A percentile compares a stretch with the other conserved stretches of the same genome.
Conservation (phyloP, 2,329 filamentous ascomycete genomes). For the Trichophyton schoenleinii region DNA sequence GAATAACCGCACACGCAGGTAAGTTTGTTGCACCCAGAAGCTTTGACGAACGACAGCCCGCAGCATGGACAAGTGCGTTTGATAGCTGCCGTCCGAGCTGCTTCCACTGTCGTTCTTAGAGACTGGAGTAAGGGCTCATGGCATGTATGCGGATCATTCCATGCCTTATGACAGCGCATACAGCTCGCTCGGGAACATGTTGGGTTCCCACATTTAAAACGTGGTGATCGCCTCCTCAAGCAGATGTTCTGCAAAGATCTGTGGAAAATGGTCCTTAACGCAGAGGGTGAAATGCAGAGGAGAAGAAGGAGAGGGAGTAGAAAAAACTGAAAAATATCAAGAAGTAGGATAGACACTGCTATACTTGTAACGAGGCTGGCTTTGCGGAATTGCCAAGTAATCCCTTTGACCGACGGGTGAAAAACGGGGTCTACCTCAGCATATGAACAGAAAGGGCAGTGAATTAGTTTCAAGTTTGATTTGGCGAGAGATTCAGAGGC, state of each 20-base stretch:
- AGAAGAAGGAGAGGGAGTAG: slow-evolving; percentile 41
- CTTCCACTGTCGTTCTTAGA: slow-evolving; percentile 78
- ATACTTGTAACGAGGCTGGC: slow-evolving; percentile 44
- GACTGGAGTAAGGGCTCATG: slow-evolving; percentile 72
- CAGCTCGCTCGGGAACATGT: slow-evolving; percentile 61
- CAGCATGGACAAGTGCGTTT: slow-evolving; percentile 92
- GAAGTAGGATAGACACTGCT: slow-evolving; percentile 33
- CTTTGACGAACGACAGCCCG: slow-evolving; percentile 85
- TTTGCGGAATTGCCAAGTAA: slow-evolving; percentile 45
- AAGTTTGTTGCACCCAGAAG: slow-evolving; percentile 89
- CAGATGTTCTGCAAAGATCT: slow-evolving; percentile 54
- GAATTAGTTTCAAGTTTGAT: slow-evolving; percentile 60
- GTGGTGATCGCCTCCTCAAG: slow-evolving; percentile 57
- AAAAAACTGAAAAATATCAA: slow-evolving; percentile 34
- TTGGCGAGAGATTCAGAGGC: slow-evolving; percentile 63
- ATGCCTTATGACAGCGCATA: slow-evolving; percentile 66
- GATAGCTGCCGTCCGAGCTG: slow-evolving; percentile 82
- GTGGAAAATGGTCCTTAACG: slow-evolving; percentile 40
- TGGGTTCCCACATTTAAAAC: slow-evolving; percentile 63
- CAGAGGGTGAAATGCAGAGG: slow-evolving; percentile 43
- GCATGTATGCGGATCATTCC: slow-evolving; percentile 81
- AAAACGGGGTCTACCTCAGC: slow-evolving; percentile 75
- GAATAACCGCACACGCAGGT: slow-evolving; percentile 91
- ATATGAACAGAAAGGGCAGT: slow-evolving; percentile 84
- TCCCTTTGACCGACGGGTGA: slow-evolving; percentile 41